Evolutionary conservation across 2,329 filamentous ascomycete species (phyloP).

Genomic region (Penicillium sumatraense): DNA sequence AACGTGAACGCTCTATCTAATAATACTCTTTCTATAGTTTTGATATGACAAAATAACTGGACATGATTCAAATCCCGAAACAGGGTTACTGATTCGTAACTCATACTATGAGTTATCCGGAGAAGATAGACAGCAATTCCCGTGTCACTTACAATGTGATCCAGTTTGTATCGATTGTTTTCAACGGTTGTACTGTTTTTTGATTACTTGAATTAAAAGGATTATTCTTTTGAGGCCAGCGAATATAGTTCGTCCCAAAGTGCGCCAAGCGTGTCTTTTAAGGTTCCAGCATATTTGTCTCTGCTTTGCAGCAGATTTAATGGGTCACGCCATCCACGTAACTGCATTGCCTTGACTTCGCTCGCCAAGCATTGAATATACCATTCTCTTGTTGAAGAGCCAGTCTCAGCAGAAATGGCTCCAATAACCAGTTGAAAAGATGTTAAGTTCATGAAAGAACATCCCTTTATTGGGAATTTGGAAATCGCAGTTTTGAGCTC

Average conservation of each 20-base stretch:
- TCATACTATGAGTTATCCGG: no score
- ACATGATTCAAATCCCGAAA: no score
- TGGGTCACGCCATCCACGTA: constrained; percentile 18
- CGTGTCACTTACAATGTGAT: no score
- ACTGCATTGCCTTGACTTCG: constrained; percentile 16
- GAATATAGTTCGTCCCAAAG: not conserved
- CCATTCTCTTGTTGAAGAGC: constrained; percentile 24
- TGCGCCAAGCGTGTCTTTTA: not conserved
- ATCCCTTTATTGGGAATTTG: constrained; percentile 18
- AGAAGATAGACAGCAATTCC: no score
- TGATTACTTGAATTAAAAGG: no score
- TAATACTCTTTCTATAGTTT: no score
- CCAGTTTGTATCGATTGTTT: no score
- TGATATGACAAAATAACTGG: no score
- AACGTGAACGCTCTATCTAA: no score
- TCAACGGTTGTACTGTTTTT: no score
- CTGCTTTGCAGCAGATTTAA: constrained; percentile 2
- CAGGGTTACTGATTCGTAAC: no score
- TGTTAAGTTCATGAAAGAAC: constrained; percentile 28
- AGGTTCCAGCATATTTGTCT: not conserved
- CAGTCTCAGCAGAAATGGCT: constrained; percentile 23
- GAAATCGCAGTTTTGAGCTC: constrained; percentile 22
- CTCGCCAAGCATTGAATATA: constrained; percentile 22
- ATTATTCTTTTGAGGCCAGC: not conserved
- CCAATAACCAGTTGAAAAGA: constrained; percentile 29